A percentile compares a stretch with the other conserved stretches of the same genome.
These are phyloP conservation scores for Brassica hybrid DNA, from an alignment of 441 rosid genomes.

Conservation along the genomic window DNA sequence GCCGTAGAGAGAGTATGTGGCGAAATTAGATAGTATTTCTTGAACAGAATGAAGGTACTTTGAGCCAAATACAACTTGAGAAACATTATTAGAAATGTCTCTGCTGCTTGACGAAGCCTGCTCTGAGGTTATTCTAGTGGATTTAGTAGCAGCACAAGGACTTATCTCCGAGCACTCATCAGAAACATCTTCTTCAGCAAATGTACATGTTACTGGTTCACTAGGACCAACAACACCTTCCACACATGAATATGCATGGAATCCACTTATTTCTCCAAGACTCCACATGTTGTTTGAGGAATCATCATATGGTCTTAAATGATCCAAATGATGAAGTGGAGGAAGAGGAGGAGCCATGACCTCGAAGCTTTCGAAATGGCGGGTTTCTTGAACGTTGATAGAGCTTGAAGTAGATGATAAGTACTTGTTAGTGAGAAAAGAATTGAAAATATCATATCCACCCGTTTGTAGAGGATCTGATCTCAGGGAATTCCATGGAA, in stretches of 20 bases:
- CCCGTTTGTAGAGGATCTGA: slow-evolving; percentile 45
- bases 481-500: slow-evolving; percentile 45
- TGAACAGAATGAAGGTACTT: slow-evolving; percentile 73
- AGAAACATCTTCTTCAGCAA: slow-evolving; percentile 47
- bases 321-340: slow-evolving; percentile 48
- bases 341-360: slow-evolving; percentile 45
- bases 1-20: slow-evolving; percentile 49
- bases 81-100: slow-evolving; percentile 59
- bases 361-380: slow-evolving; percentile 29
- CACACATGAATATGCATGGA: slow-evolving; percentile 46
- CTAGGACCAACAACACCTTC: slow-evolving; percentile 46
- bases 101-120: slow-evolving; percentile 58
- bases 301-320: slow-evolving; percentile 47
- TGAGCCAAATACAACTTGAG: slow-evolving; percentile 62
- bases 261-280: slow-evolving; percentile 46
- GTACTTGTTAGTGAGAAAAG: slow-evolving; percentile 48
- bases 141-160: slow-evolving; percentile 47
- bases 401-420: slow-evolving; percentile 49
- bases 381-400: slow-evolving; percentile 56
- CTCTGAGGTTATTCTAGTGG: slow-evolving; percentile 53
- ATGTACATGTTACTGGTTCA: slow-evolving; percentile 51
- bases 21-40: slow-evolving; percentile 82
- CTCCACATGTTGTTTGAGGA: slow-evolving; percentile 52
- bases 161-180: slow-evolving; percentile 67
- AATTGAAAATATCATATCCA: slow-evolving; percentile 38